These are phyloP conservation scores for Iberis pinnata DNA, from an alignment of 345 rosid genomes.

Conservation along the genomic window DNA sequence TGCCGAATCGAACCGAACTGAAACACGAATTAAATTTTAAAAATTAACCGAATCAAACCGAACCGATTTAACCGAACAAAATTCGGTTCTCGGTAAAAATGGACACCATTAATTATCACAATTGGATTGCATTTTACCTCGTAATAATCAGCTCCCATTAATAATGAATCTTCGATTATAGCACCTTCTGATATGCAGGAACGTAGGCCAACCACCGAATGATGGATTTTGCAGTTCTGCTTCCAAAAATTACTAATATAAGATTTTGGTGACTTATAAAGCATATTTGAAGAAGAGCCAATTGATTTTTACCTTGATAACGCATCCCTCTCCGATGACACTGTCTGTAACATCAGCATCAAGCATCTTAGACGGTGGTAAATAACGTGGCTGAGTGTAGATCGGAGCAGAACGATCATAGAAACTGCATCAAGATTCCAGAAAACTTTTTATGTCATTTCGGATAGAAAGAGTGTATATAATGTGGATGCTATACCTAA, in stretches of 20 bases:
- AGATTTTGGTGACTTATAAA: not conserved
- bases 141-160: constrained; percentile 98
- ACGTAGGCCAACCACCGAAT: constrained; percentile 88
- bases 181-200: constrained; percentile 98
- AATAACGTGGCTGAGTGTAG: constrained; percentile 91
- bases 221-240: constrained; percentile 91
- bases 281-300: not conserved
- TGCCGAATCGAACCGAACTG: too few species aligned
- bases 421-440: constrained; percentile 45
- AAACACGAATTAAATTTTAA: too few species aligned
- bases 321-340: constrained; percentile 96
- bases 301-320: constrained; percentile 56
- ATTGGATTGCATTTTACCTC: constrained; percentile 43
- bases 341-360: constrained; percentile 96
- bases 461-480: not conserved
- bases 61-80: too few species aligned
- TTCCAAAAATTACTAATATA: not conserved
- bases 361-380: constrained; percentile 97
- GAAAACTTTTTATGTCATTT: not conserved
- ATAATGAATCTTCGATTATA: constrained; percentile 68
- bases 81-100: too few species aligned
- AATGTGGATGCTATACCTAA: constrained; percentile 44
- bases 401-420: constrained; percentile 95
- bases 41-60: too few species aligned
- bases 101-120: too few species aligned